phyloP scores from a whole-genome alignment of 257 asterid species.

The Phtheirospermum japonicum region DNA sequence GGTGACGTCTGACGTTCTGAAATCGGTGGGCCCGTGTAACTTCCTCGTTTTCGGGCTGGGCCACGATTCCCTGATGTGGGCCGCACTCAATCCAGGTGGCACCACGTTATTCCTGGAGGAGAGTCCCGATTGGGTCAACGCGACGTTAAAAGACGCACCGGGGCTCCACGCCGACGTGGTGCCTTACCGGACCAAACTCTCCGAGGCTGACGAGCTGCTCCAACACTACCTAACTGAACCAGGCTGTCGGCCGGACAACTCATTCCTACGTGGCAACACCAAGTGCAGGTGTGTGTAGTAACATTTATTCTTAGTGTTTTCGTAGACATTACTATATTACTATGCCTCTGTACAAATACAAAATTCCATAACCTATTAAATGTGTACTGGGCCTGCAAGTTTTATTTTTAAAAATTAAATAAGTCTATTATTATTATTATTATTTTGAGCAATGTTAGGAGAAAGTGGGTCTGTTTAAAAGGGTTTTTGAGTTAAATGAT shows the following conservation, averaged over 20 bases:
- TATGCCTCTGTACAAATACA: too few species aligned
- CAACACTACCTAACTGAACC: conserved; percentile 36
- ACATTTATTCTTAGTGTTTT: not conserved
- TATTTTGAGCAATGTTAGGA: too few species aligned
- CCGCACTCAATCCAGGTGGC: conserved; percentile 55
- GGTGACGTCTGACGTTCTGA: conserved; percentile 36
- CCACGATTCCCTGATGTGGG: conserved; percentile 72
- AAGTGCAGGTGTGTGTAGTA: conserved; percentile 41
- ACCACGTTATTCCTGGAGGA: conserved; percentile 67
- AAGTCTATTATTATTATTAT: too few species aligned
- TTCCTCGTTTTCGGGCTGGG: conserved; percentile 73
- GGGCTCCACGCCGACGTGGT: conserved; percentile 47
- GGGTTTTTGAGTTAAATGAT: too few species aligned
- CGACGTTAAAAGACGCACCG: conserved; percentile 42
- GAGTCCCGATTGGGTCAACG: conserved; percentile 51
- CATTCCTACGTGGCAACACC: conserved; percentile 49
- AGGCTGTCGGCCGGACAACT: conserved; percentile 37
- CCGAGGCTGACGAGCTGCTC: conserved; percentile 49
- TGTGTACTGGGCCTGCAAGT: too few species aligned
- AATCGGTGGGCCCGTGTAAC: conserved; percentile 35
- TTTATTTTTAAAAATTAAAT: too few species aligned
- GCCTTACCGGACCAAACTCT: conserved; percentile 43
- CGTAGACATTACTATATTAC: too few species aligned
- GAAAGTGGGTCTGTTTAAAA: too few species aligned
- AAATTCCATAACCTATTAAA: too few species aligned